Conservation (phyloP, 2,329 filamentous ascomycete species). For the Monilinia vaccinii-corymbosi region DNA sequence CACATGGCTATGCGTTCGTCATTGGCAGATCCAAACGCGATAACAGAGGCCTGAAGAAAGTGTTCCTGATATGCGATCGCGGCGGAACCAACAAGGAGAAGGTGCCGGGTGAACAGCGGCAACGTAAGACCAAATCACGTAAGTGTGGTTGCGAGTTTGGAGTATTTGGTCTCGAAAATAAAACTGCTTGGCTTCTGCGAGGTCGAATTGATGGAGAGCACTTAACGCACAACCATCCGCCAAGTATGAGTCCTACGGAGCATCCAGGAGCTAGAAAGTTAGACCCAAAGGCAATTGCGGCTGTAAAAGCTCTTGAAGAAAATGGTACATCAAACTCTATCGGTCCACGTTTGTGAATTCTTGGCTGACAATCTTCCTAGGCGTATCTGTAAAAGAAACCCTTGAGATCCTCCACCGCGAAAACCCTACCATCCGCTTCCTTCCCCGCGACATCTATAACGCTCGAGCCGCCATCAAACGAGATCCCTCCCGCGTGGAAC, state of each 20-base stretch:
- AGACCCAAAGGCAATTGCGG: conserved; percentile 58
- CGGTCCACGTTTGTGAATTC: conserved; percentile 2
- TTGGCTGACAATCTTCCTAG: conserved; percentile 36
- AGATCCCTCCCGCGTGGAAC: conserved; percentile 54
- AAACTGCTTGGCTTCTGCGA: conserved; percentile 57
- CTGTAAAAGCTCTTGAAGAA: conserved; percentile 57
- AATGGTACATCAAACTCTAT: conserved; percentile 41
- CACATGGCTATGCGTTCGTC: conserved; percentile 58
- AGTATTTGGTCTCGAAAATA: conserved; percentile 60
- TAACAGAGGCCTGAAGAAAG: conserved; percentile 58
- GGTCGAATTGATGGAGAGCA: conserved; percentile 52
- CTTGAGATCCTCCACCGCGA: conserved; percentile 55
- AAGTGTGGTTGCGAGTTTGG: conserved; percentile 62
- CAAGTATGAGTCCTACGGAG: conserved; percentile 57
- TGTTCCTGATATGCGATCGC: conserved; percentile 57
- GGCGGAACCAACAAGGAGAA: conserved; percentile 52
- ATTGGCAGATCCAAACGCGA: conserved; percentile 57
- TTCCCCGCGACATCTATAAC: conserved; percentile 59
- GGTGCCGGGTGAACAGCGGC: conserved; percentile 30
- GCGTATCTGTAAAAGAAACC: conserved; percentile 57
- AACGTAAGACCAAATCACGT: conserved; percentile 57
- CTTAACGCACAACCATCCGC: conserved; percentile 54
- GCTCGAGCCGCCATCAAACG: conserved; percentile 57
- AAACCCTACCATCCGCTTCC: conserved; percentile 53
- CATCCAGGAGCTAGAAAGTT: conserved; percentile 57